These are phyloP conservation scores for Claviceps sp. DNA, from an alignment of 2,329 filamentous ascomycete genomes.

Conservation along the genomic window DNA sequence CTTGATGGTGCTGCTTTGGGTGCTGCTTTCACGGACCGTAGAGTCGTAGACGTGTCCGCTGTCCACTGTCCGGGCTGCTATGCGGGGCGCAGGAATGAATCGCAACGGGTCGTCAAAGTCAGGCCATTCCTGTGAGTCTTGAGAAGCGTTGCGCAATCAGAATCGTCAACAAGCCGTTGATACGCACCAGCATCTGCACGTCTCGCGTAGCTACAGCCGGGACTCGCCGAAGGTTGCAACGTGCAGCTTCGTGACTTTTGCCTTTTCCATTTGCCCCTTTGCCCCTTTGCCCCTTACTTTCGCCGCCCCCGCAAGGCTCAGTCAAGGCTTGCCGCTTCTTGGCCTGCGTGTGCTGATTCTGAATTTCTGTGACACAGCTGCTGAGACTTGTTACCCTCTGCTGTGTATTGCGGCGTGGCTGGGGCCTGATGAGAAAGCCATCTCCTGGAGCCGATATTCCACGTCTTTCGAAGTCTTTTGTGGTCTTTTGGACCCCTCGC, in stretches of 20 bases:
- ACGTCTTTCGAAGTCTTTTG: neutral
- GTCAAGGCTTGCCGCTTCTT: neutral
- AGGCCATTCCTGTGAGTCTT: conserved; percentile 8
- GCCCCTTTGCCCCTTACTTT: too few species aligned
- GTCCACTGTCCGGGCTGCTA: neutral
- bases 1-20: neutral
- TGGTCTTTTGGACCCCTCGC: neutral
- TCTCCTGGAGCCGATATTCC: neutral
- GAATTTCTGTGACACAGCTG: neutral
- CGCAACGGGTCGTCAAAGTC: conserved; percentile 6
- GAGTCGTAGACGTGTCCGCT: conserved; percentile 2
- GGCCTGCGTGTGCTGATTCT: neutral
- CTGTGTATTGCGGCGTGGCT: too few species aligned
- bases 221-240: conserved; percentile 3
- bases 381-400: neutral
- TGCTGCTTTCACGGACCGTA: neutral
- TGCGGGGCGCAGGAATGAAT: conserved; percentile 1
- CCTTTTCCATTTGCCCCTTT: neutral
- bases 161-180: neutral
- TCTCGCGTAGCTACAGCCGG: neutral
- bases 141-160: neutral
- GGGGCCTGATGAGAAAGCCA: neutral
- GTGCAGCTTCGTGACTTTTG: neutral
- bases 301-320: neutral
- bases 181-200: neutral